phyloP scores from a whole-genome alignment of 2,329 filamentous ascomycete species.

The Colletotrichum tropicale region DNA sequence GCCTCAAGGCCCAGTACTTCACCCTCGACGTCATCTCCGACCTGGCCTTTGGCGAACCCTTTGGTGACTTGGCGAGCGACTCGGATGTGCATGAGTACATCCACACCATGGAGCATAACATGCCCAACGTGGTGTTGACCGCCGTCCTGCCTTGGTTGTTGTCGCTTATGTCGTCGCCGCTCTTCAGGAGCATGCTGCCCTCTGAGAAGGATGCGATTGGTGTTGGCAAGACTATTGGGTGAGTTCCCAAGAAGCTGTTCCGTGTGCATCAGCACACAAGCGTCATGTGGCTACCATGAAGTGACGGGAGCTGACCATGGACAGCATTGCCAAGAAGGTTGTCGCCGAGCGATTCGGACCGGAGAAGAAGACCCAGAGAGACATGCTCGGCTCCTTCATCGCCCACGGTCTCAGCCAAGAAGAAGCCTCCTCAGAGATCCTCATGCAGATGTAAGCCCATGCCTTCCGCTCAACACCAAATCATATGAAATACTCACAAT shows the following conservation, averaged over 20 bases:
- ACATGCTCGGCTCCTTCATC: constrained; percentile 56
- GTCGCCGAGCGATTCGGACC: constrained; percentile 49
- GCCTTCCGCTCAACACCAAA: constrained; percentile 37
- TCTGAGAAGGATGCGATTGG: constrained; percentile 41
- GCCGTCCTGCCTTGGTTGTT: constrained; percentile 45
- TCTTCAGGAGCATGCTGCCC: constrained; percentile 45
- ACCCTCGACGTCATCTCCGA: constrained; percentile 59
- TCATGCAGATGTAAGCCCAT: constrained; percentile 45
- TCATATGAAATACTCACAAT: no score
- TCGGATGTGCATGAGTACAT: constrained; percentile 53
- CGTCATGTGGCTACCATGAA: rapidly evolving
- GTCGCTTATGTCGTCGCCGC: constrained; percentile 41
- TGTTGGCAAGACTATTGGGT: constrained; percentile 49
- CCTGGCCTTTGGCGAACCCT: constrained; percentile 52
- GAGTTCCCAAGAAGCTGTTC: constrained; percentile 26
- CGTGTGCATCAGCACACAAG: background rate
- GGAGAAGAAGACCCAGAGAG: constrained; percentile 44
- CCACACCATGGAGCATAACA: constrained; percentile 43
- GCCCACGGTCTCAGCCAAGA: constrained; percentile 39
- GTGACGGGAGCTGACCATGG: rapidly evolving
- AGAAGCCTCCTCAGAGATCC: constrained; percentile 48
- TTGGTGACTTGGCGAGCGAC: constrained; percentile 50
- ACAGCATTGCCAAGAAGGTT: constrained; percentile 46
- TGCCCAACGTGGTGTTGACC: constrained; percentile 49
- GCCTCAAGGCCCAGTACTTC: constrained; percentile 52